Percentiles rank a stretch among this genome's conserved stretches.
Conservation (phyloP, 1,139 yeast genomes). For the Blastobotrys buckinghamii region DNA sequence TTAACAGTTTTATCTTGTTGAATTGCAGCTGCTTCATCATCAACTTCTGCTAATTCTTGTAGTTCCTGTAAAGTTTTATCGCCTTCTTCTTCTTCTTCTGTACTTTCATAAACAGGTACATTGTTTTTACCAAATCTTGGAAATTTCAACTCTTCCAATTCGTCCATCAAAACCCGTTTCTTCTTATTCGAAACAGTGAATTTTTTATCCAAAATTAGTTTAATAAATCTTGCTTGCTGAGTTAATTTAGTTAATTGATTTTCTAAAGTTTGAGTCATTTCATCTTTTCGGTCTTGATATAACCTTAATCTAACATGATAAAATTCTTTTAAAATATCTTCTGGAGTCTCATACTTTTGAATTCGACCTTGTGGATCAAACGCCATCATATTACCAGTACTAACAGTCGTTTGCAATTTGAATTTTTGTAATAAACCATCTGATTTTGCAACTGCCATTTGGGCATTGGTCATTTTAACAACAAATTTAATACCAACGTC, state of each 20-base stretch:
- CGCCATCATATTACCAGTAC: slow-evolving; percentile 86
- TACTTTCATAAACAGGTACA: slow-evolving; percentile 40
- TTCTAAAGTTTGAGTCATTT: slow-evolving; percentile 60
- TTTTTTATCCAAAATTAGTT: slow-evolving; percentile 74
- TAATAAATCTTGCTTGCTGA: slow-evolving; percentile 87
- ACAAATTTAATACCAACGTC: slow-evolving; percentile 74
- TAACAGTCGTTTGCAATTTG: slow-evolving; percentile 63
- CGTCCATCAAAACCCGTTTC: slow-evolving; percentile 55
- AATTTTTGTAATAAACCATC: slow-evolving; percentile 81
- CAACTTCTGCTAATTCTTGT: slow-evolving; percentile 30
- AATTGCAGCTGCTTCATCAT: slow-evolving; percentile 34
- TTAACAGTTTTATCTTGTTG: slow-evolving; percentile 35
- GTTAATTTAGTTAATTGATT: slow-evolving; percentile 68
- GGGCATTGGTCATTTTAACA: slow-evolving; percentile 65
- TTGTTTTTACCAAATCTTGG: slow-evolving; percentile 72
- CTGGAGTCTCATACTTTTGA: slow-evolving; percentile 67
- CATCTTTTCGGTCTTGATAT: slow-evolving; percentile 88
- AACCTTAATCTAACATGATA: slow-evolving; percentile 81
- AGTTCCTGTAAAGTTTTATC: slow-evolving; percentile 35
- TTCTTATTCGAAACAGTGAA: slow-evolving; percentile 71
- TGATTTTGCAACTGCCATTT: slow-evolving; percentile 70
- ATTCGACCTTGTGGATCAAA: slow-evolving; percentile 91
- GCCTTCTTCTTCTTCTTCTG: slow-evolving; percentile 34
- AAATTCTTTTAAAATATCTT: slow-evolving; percentile 77
- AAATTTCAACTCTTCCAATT: slow-evolving; percentile 59